Conservation (phyloP, 371 early-diverging fungal species). For the Mucor indicus region DNA sequence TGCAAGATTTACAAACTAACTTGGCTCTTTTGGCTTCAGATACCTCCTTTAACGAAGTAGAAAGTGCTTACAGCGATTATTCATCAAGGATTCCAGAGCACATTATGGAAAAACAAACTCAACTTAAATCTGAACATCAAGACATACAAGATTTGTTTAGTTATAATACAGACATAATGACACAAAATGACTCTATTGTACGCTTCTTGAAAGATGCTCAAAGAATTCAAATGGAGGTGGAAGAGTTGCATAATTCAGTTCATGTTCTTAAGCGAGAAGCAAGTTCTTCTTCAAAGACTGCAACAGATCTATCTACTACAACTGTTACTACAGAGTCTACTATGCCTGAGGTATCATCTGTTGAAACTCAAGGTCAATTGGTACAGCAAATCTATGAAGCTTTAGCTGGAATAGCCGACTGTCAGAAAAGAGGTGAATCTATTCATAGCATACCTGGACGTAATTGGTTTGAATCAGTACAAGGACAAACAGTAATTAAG, state of each 20-base stretch:
- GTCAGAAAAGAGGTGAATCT: too few species aligned
- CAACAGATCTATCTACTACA: too few species aligned
- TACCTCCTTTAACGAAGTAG: constrained; percentile 4
- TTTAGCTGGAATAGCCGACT: too few species aligned
- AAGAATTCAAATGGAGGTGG: too few species aligned
- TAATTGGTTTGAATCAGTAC: constrained; percentile 12
- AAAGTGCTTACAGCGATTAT: constrained; percentile 10
- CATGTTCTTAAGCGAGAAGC: too few species aligned
- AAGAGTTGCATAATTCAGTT: too few species aligned
- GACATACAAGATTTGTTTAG: constrained; percentile 12
- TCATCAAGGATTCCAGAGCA: constrained; percentile 3
- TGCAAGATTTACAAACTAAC: background rate
- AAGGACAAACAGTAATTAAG: constrained; percentile 7
- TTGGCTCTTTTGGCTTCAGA: constrained; percentile 12
- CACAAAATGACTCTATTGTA: constrained; percentile 20
- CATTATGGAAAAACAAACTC: constrained; percentile 7
- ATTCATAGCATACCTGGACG: constrained; percentile 3
- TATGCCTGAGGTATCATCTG: too few species aligned
- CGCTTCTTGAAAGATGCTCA: too few species aligned
- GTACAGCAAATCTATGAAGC: too few species aligned
- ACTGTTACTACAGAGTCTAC: too few species aligned
- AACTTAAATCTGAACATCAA: constrained; percentile 6
- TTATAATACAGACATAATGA: constrained; percentile 20
- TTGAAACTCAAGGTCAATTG: too few species aligned
- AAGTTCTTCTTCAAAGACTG: too few species aligned